Base-by-base conservation (phyloP, 371 early-diverging fungal species). In the Mucor mucedo region DNA sequence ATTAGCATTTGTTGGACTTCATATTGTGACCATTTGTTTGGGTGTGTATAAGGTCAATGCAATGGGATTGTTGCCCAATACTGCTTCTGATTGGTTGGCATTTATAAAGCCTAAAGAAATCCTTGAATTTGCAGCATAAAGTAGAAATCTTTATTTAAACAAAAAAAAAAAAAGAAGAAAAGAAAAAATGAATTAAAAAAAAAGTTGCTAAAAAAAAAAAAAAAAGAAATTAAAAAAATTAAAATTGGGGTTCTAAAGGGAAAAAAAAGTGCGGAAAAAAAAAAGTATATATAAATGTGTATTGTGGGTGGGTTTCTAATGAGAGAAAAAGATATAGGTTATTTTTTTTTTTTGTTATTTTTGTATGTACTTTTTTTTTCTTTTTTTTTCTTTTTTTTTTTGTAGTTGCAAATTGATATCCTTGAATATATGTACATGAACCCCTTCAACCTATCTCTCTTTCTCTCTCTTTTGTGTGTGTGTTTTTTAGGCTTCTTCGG, bases 11-110 rank as follows among this genome's bases (percentile, higher is more conserved):
- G 71, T 95, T 9, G 80, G 89, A 6, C 71, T 95, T 61, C 92
- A 98, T 60, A 9, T 93, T n/a, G 76, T 84, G 41, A 90, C 87
- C 5, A 84, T 98, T 50, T 69, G 83, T 6, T 78, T 99, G 63
- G 99, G 96, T 33, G 75, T 98, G 33, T 99, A 92, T 76, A 95
- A 97, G 63, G 87, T 92, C 69, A 85, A 88, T 54, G 81, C 91
- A 39, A 97, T 99, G 97, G 99, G 99, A 2, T 72, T 99, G 54
- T 76, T 99, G 66, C 99, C 99, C 0, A 98, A 96, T 0, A 86
- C 95, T 0, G 80, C 91, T 8, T 93, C 93, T 1, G 98, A 99
- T 76, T 99, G 98, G 98, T 76, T 98, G 38, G 92, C 95, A 1
- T 98, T 97, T 73, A 69, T 94, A 56, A 87, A 88, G 21, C 89